These are phyloP conservation scores for Nicotiana attenuata DNA, from an alignment of 257 asterid species.

Conservation along the genomic window DNA sequence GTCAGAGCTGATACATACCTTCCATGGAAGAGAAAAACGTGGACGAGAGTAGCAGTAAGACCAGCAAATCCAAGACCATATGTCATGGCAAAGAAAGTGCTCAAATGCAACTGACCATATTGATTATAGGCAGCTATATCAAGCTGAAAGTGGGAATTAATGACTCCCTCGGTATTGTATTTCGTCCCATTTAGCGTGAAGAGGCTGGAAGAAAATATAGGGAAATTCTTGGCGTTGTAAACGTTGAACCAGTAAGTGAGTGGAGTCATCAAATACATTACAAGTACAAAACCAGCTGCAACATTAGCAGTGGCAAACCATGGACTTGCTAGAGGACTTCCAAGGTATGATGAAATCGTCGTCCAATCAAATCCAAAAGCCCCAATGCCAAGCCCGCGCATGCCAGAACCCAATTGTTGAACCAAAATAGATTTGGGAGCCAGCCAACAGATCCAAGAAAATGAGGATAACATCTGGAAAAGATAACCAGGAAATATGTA, in stretches of 20 bases:
- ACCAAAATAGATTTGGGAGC: conserved; percentile 31
- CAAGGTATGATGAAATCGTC: conserved; percentile 34
- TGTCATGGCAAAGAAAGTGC: conserved; percentile 36
- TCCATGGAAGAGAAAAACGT: conserved; percentile 41
- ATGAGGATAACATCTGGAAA: conserved; percentile 28
- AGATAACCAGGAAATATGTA: conserved; percentile 36
- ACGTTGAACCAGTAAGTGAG: conserved; percentile 40
- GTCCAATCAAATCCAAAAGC: conserved; percentile 45
- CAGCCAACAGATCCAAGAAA: conserved; percentile 55
- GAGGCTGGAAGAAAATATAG: conserved; percentile 28
- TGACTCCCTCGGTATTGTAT: conserved; percentile 22
- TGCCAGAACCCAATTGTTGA: conserved; percentile 47
- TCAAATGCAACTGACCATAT: conserved; percentile 31
- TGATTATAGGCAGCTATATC: conserved; percentile 32
- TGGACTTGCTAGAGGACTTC: conserved; percentile 52
- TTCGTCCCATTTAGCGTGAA: conserved; percentile 22
- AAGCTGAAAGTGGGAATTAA: conserved; percentile 29
- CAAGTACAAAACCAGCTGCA: conserved; percentile 26
- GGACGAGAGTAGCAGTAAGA: conserved; percentile 38
- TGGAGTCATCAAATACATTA: conserved; percentile 35
- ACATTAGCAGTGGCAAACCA: conserved; percentile 49
- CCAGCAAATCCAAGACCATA: conserved; percentile 51
- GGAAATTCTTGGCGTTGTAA: conserved; percentile 45
- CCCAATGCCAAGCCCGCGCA: conserved; percentile 38
- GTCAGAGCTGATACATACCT: conserved; percentile 20